Evolutionary conservation across 129 eudicot genomes (phyloP).

Genomic region (Saussurea involucrata): DNA sequence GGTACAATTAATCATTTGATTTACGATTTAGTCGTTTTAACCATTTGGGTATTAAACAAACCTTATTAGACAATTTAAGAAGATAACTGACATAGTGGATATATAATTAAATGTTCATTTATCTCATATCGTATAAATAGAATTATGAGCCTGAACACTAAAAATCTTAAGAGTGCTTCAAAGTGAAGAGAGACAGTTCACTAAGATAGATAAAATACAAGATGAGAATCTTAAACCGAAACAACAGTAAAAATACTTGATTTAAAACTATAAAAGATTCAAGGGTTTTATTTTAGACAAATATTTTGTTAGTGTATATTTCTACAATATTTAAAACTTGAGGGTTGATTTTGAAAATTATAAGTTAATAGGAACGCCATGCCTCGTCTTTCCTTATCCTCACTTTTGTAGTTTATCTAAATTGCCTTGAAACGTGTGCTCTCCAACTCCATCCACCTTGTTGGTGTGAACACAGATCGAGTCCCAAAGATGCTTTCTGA

Average conservation of each 20-base stretch:
- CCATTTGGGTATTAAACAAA: too few relatives aligned
- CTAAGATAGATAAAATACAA: neutral
- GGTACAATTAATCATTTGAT: too few relatives aligned
- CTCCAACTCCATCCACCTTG: conserved; percentile 23
- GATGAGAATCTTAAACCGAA: neutral
- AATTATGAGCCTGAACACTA: neutral
- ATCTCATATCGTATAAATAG: too few relatives aligned
- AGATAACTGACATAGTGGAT: too few relatives aligned
- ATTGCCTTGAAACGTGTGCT: conserved; percentile 30
- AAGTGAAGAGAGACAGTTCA: neutral
- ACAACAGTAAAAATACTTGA: neutral
- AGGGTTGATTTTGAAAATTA: neutral
- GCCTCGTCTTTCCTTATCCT: conserved; percentile 29
- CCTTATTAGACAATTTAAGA: too few relatives aligned
- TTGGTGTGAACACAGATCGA: conserved; percentile 16
- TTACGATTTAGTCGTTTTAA: too few relatives aligned
- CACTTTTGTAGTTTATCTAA: conserved; percentile 22
- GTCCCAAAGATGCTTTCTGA: conserved; percentile 16
- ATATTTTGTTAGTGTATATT: neutral
- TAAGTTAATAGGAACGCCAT: conserved; percentile 8
- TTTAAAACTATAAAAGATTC: neutral
- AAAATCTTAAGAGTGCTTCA: neutral
- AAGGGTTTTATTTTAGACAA: neutral
- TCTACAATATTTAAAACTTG: neutral
- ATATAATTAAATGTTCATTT: too few relatives aligned